These are phyloP conservation scores for Fusarium kyushuense DNA, from an alignment of 2,329 filamentous ascomycete genomes.

Conservation along the genomic window DNA sequence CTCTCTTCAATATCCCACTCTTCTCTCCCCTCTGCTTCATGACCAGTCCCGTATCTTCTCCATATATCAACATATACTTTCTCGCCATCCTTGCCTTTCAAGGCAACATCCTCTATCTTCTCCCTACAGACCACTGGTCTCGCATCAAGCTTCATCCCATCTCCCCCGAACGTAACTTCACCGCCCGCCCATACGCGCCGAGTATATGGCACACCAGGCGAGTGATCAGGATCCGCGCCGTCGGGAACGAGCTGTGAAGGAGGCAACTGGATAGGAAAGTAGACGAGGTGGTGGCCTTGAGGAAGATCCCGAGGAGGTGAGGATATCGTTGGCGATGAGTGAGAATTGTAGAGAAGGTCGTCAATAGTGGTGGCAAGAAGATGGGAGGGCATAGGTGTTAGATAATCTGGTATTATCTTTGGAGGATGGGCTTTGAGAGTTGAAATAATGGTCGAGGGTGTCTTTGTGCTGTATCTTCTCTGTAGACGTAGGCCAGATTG, in stretches of 20 bases:
- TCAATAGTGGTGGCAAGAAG: constrained; percentile 73
- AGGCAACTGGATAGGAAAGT: constrained; percentile 80
- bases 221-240: constrained; percentile 85
- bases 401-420: constrained; percentile 58
- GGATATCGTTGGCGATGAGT: constrained; percentile 31
- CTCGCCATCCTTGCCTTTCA: constrained; percentile 50
- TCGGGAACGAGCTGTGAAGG: constrained; percentile 76
- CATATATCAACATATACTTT: constrained; percentile 66
- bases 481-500: constrained; percentile 7
- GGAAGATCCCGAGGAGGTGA: constrained; percentile 60
- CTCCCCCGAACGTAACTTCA: constrained; percentile 66
- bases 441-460: constrained; percentile 24
- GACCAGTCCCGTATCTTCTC: constrained; percentile 57
- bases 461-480: constrained; percentile 21
- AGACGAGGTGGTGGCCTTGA: constrained; percentile 83
- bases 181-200: constrained; percentile 93
- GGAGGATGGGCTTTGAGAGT: constrained; percentile 46
- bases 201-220: constrained; percentile 76
- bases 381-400: constrained; percentile 71
- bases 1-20: constrained; percentile 59
- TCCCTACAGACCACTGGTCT: constrained; percentile 60
- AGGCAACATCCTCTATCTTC: constrained; percentile 55
- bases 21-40: constrained; percentile 35
- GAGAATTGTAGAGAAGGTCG: constrained; percentile 60
- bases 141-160: constrained; percentile 55